phyloP scores from a whole-genome alignment of 768 basidiomycete genomes.

The Boletus subcaerulescens region DNA sequence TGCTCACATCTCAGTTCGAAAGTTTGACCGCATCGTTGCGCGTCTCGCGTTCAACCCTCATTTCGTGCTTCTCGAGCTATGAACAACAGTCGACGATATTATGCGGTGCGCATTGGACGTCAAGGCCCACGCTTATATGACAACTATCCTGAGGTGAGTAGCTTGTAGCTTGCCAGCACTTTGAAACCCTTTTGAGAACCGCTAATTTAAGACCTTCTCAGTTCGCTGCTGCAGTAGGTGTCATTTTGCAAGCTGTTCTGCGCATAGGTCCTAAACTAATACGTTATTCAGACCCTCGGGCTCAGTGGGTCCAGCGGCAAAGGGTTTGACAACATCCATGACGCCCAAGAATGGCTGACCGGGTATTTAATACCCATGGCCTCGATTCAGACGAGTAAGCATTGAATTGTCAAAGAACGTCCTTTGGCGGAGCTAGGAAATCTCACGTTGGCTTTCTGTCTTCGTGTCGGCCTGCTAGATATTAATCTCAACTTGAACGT shows the following conservation, averaged over 20 bases:
- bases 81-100: constrained; percentile 25
- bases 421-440: not conserved
- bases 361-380: constrained; percentile 5
- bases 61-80: not conserved
- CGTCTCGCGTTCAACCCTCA: too few species aligned
- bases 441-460: not conserved
- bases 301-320: constrained; percentile 33
- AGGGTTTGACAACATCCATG: constrained; percentile 29
- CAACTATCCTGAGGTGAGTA: constrained; percentile 26
- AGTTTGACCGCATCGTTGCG: not conserved
- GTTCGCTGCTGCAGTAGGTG: constrained; percentile 26
- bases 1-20: not conserved
- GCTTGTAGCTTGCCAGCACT: not conserved
- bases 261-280: not conserved
- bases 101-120: constrained; percentile 36
- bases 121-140: constrained; percentile 33
- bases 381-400: constrained; percentile 26
- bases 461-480: constrained; percentile 2
- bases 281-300: constrained; percentile 22
- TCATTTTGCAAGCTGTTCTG: not conserved
- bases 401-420: not conserved
- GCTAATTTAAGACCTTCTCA: constrained; percentile 3
- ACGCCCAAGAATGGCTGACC: constrained; percentile 26
- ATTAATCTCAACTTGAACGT: constrained; percentile 23
- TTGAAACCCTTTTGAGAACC: too few species aligned